Evolutionary conservation across 2,329 filamentous ascomycete species (phyloP).

Genomic region (Fusarium sp.): DNA sequence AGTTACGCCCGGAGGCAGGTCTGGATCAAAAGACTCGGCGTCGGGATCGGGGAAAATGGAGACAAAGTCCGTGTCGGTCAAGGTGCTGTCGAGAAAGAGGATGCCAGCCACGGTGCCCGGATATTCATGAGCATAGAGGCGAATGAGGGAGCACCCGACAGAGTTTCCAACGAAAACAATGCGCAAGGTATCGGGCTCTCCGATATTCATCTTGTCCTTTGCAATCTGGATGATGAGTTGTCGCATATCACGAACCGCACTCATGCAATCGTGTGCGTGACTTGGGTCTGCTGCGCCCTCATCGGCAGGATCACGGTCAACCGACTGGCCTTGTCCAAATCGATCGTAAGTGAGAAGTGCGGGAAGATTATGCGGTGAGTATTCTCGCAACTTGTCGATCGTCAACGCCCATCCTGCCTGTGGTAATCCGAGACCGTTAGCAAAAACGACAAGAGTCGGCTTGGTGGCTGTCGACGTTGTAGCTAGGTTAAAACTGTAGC

Average conservation of each 20-base stretch:
- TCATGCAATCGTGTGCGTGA: constrained; percentile 58
- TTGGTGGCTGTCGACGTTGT: neutral
- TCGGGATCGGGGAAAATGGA: constrained; percentile 65
- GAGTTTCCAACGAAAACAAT: constrained; percentile 37
- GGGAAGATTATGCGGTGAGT: constrained; percentile 33
- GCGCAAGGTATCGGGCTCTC: neutral
- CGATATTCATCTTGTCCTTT: neutral
- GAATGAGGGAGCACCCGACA: constrained; percentile 49
- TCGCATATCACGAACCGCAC: constrained; percentile 43
- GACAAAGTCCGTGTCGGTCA: constrained; percentile 64
- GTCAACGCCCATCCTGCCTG: constrained; percentile 29
- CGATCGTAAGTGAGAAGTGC: constrained; percentile 64
- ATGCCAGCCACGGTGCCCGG: constrained; percentile 55
- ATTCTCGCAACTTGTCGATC: constrained; percentile 12
- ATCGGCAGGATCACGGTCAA: constrained; percentile 57
- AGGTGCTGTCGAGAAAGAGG: constrained; percentile 64
- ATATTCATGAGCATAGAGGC: constrained; percentile 59
- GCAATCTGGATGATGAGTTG: constrained; percentile 29
- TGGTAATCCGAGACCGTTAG: constrained; percentile 38
- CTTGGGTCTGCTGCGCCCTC: constrained; percentile 44
- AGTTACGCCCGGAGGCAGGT: constrained; percentile 21
- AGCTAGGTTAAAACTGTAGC: constrained; percentile 24
- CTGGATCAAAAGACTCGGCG: constrained; percentile 53
- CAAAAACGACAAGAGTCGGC: constrained; percentile 30
- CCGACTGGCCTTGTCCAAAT: constrained; percentile 60